Evolutionary conservation across 163 green algal species (phyloP), one percentile per base, ranked within the genome.

Genomic region (Coccomyxa subellipsoidea): DNA sequence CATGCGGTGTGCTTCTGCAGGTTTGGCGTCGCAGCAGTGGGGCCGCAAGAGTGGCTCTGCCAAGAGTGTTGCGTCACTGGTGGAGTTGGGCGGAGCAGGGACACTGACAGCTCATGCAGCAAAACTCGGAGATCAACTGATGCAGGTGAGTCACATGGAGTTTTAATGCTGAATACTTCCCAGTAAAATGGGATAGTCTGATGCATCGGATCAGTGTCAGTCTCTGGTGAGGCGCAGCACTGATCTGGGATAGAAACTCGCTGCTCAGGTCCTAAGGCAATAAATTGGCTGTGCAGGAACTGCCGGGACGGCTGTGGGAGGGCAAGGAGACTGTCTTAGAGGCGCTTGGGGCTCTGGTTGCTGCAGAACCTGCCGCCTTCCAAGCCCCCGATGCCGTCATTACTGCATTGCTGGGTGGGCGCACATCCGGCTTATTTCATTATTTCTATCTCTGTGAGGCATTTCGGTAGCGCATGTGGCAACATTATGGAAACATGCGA

Each of bases 261-360:
- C n/a, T n/a, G n/a, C n/a, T n/a, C n/a, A n/a, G n/a, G n/a, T n/a
- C n/a, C n/a, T n/a, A n/a, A n/a, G n/a, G n/a, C n/a, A n/a, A n/a
- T n/a, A n/a, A n/a, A 18, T 59, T 59, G 1, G 15, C 29, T 59
- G 59, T 69, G 82, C 79, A 39, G 54, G 89, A 95, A 84, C 66
- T 88, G 23, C 85, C 80, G 0, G 92, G 93, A 4, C 84, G 93
- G 76, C 82, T 97, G 78, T 97, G 93, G 93, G 93, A 96, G 15
- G 93, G 93, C 77, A 97, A 97, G 85, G 92, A 95, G 84, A 71
- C 29, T 37, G 35, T 97, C 75, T 81, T 95, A 54, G 70, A 72
- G 7, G 89, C 91, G 12, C 15, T 93, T 54, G 91, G 82, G 0
- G 85, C 88, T n/a, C 54, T 95, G 73, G 76, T 39, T 38, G 85